These are phyloP conservation scores for Mycena citricolor DNA, from an alignment of 1,284 basidiomycete genomes.

Conservation along the genomic window DNA sequence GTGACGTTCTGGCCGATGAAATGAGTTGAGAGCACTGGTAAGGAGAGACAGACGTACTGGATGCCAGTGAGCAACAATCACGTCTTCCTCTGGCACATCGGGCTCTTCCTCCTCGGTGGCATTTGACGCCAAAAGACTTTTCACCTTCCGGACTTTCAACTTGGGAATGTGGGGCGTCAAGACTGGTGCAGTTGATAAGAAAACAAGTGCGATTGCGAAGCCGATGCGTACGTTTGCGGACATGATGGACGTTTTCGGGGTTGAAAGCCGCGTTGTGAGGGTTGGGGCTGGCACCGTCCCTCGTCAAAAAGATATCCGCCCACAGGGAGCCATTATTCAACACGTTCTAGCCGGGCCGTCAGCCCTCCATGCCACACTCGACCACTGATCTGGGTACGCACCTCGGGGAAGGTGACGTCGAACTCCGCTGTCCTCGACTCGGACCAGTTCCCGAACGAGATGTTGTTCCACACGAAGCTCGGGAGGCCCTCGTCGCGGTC, in stretches of 20 bases:
- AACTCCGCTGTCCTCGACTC: conserved; percentile 67
- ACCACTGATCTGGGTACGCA: too few relatives aligned
- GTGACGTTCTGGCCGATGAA: conserved; percentile 87
- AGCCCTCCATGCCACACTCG: too few relatives aligned
- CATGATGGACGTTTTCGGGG: conserved; percentile 63
- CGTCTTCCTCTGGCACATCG: conserved; percentile 48
- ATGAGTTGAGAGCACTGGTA: conserved; percentile 1
- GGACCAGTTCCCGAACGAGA: conserved; percentile 82
- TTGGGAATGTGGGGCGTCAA: conserved; percentile 83
- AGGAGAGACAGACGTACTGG: conserved; percentile 40
- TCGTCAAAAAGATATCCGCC: conserved; percentile 84
- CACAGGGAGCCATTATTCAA: conserved; percentile 80
- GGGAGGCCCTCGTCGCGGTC: conserved; percentile 56
- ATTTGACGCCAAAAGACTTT: conserved; percentile 69
- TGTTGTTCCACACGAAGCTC: conserved; percentile 75
- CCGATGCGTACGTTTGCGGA: conserved; percentile 70
- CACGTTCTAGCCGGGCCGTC: conserved; percentile 69
- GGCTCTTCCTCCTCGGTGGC: conserved; percentile 46
- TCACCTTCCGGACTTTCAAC: conserved; percentile 74
- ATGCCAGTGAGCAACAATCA: conserved; percentile 84
- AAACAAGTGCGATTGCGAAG: too few relatives aligned
- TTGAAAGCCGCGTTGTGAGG: conserved; percentile 56
- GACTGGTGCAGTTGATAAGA: too few relatives aligned
- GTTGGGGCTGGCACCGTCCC: conserved; percentile 63
- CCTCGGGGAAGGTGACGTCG: conserved; percentile 72